Evolutionary conservation across 352 stramenopile genomes (phyloP).

Genomic region (Globisporangium iwayamae): DNA sequence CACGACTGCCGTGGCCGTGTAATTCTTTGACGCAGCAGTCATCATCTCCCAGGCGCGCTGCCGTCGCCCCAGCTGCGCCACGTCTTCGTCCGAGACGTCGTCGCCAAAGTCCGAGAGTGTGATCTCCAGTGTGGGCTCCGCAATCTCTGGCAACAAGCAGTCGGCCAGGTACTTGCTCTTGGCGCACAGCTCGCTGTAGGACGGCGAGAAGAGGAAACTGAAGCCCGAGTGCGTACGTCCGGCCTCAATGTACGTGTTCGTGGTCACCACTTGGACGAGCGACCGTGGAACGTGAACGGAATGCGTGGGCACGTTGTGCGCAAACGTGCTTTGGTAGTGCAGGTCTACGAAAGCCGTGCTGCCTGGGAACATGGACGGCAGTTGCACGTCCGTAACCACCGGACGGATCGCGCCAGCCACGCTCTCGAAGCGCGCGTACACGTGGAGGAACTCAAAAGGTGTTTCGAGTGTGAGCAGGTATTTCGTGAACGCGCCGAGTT

Average conservation of each 20-base stretch:
- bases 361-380: slow-evolving; percentile 39
- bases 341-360: slow-evolving; percentile 27
- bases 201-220: slow-evolving; percentile 29
- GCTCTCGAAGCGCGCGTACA: slow-evolving; percentile 27
- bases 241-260: slow-evolving; percentile 1
- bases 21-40: not conserved
- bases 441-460: slow-evolving; percentile 32
- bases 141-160: slow-evolving; percentile 27
- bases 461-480: slow-evolving; percentile 39
- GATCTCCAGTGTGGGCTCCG: not conserved
- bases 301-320: slow-evolving; percentile 25
- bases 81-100: slow-evolving; percentile 27
- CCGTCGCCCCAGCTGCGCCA: slow-evolving; percentile 30
- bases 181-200: slow-evolving; percentile 24
- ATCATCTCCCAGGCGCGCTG: slow-evolving; percentile 26
- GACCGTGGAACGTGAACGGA: slow-evolving; percentile 9
- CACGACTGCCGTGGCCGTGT: slow-evolving; percentile 21
- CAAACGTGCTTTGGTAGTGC: slow-evolving; percentile 41
- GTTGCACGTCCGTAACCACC: slow-evolving; percentile 20
- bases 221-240: not conserved
- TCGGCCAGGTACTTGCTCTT: slow-evolving; percentile 30
- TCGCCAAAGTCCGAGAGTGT: slow-evolving; percentile 38
- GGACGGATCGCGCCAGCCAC: slow-evolving; percentile 33
- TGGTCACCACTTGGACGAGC: slow-evolving; percentile 6
- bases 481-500: slow-evolving; percentile 23